phyloP scores from a whole-genome alignment of 768 basidiomycete genomes.

The Lactifluus volemus region DNA sequence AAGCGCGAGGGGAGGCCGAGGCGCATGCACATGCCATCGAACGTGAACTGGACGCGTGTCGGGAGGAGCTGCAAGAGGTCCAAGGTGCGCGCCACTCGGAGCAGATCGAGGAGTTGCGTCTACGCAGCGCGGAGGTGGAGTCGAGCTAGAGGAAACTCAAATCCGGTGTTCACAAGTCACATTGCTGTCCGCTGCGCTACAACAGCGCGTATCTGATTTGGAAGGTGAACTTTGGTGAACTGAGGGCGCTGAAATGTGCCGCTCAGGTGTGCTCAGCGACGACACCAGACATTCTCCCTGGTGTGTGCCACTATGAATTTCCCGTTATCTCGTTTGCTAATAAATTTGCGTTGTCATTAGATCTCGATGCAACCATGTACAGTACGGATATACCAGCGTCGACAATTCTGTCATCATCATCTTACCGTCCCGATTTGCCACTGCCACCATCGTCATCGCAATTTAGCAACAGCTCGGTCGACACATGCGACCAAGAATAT shows the following conservation, averaged over 20 bases:
- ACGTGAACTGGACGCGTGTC: neutral
- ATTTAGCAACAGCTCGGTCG: neutral
- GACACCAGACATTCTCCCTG: neutral
- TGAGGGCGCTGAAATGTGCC: neutral
- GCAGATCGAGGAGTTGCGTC: neutral
- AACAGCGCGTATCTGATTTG: neutral
- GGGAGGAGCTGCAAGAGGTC: neutral
- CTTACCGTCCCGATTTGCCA: neutral
- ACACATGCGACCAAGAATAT: neutral
- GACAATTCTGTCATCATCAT: neutral
- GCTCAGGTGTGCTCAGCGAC: no score
- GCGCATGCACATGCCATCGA: neutral
- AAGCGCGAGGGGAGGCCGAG: neutral
- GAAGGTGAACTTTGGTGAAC: constrained; percentile 3
- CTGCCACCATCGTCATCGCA: neutral
- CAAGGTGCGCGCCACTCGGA: neutral
- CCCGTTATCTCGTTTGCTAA: neutral
- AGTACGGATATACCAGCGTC: neutral
- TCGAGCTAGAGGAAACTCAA: neutral
- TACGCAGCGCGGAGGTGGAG: neutral
- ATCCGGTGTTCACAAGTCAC: neutral
- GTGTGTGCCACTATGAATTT: no score
- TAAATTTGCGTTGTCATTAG: neutral
- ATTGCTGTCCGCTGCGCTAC: neutral
- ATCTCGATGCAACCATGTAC: neutral